A percentile compares a stretch with the other conserved stretches of the same genome.
These are phyloP conservation scores for Rachicladosporium sp. DNA, from an alignment of 2,329 filamentous ascomycete species.

Conservation along the genomic window DNA sequence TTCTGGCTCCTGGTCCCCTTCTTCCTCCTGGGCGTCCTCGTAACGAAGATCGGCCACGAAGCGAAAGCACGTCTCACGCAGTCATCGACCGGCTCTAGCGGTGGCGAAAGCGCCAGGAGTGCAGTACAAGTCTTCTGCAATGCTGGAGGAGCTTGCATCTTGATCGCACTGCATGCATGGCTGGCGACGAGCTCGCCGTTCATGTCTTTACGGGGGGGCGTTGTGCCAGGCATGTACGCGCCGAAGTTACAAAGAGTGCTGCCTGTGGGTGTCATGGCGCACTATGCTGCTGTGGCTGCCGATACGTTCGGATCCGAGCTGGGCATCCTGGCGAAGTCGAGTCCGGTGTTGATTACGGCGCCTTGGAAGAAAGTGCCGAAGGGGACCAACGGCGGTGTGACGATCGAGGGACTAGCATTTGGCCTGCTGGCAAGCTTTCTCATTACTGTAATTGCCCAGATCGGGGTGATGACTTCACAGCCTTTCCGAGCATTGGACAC, in stretches of 20 bases:
- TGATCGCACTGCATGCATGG: conserved; percentile 41
- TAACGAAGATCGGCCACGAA: conserved; percentile 82
- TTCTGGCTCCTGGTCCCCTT: conserved; percentile 73
- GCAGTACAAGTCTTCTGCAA: conserved; percentile 88
- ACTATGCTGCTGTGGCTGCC: conserved; percentile 78
- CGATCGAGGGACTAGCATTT: conserved; percentile 50
- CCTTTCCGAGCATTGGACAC: conserved; percentile 11
- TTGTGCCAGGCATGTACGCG: conserved; percentile 28
- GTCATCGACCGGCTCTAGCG: conserved; percentile 57
- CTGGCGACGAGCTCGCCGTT: conserved; percentile 24
- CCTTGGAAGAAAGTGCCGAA: conserved; percentile 67
- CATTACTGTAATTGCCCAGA: conserved; percentile 54
- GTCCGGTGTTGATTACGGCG: conserved; percentile 78
- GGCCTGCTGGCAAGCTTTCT: conserved; percentile 31
- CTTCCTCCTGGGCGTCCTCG: conserved; percentile 72
- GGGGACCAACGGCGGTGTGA: conserved; percentile 91
- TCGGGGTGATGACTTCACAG: conserved; percentile 21
- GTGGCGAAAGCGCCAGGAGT: conserved; percentile 71
- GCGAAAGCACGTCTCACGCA: conserved; percentile 74
- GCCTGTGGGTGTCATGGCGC: conserved; percentile 37
- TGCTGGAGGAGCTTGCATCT: conserved; percentile 61
- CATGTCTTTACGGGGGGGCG: conserved; percentile 18
- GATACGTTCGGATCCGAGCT: conserved; percentile 95
- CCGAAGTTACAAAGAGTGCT: conserved; percentile 27
- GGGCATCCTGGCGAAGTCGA: conserved; percentile 67